Evolutionary conservation across 2,329 filamentous ascomycete species (phyloP).

Genomic region (Xylariaceae sp.): DNA sequence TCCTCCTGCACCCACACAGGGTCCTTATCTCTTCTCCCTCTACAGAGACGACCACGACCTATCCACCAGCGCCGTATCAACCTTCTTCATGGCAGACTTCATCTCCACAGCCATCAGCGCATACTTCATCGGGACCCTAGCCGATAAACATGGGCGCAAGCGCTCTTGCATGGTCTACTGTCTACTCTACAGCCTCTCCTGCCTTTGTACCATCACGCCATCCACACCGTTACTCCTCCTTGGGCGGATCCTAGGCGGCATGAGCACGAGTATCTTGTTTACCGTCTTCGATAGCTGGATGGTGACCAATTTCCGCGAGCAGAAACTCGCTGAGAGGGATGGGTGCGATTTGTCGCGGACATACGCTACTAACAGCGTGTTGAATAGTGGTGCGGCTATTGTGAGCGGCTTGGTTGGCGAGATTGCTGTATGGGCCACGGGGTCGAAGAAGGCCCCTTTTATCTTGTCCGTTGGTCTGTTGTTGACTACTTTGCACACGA

Average conservation of each 20-base stretch:
- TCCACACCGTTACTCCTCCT: slow-evolving; percentile 43
- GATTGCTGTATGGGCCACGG: slow-evolving; percentile 43
- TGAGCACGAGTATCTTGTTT: slow-evolving; percentile 55
- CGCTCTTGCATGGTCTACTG: slow-evolving; percentile 52
- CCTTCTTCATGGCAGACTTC: slow-evolving; percentile 45
- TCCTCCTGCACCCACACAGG: slow-evolving; percentile 13
- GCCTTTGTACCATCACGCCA: slow-evolving; percentile 46
- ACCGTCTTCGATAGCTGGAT: slow-evolving; percentile 59
- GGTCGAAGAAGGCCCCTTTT: slow-evolving; percentile 51
- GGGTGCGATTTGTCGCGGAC: slow-evolving; percentile 36
- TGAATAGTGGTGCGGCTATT: slow-evolving; percentile 56
- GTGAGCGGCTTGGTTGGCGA: slow-evolving; percentile 50
- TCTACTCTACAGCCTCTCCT: slow-evolving; percentile 47
- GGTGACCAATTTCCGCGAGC: slow-evolving; percentile 50
- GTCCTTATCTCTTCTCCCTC: slow-evolving; percentile 27
- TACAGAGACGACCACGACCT: slow-evolving; percentile 28
- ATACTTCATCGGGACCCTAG: slow-evolving; percentile 35
- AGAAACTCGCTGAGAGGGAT: slow-evolving; percentile 40
- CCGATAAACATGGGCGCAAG: slow-evolving; percentile 46
- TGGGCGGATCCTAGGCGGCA: slow-evolving; percentile 51
- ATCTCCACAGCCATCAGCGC: slow-evolving; percentile 45
- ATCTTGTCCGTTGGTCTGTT: slow-evolving; percentile 42
- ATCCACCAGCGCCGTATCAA: slow-evolving; percentile 24
- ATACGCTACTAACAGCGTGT: slow-evolving; percentile 49
- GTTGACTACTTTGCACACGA: slow-evolving; percentile 40